These are phyloP conservation scores for Chaetomium cochliodes DNA, from an alignment of 495 filamentous ascomycete species.

Conservation along the genomic window DNA sequence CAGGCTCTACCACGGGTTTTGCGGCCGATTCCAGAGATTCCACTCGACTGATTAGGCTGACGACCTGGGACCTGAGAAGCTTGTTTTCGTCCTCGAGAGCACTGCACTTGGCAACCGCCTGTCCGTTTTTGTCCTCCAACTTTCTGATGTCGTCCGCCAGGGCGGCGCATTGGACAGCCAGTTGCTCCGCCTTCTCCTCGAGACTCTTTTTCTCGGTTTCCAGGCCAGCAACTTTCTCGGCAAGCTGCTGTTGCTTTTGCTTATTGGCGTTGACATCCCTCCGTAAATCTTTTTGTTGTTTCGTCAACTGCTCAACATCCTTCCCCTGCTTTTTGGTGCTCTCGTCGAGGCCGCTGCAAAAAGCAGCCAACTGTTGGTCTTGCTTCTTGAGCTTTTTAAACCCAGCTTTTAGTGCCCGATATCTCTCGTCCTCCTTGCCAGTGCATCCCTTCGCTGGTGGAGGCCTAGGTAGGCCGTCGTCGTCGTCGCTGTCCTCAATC, in stretches of 20 bases:
- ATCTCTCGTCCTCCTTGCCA: neutral
- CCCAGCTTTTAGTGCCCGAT: neutral
- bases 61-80: neutral
- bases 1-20: neutral
- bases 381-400: constrained; percentile 12
- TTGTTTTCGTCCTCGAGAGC: constrained; percentile 16
- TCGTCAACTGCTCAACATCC: constrained; percentile 2
- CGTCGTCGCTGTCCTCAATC: constrained; percentile 9
- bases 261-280: neutral
- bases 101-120: neutral
- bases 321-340: neutral
- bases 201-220: neutral
- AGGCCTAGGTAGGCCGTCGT: neutral
- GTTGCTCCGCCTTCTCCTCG: neutral
- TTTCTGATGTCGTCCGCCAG: neutral
- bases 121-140: neutral
- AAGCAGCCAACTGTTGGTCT: neutral
- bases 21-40: neutral
- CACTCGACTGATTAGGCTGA: neutral
- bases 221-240: neutral
- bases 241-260: neutral
- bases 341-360: neutral
- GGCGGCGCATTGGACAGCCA: neutral
- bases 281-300: neutral
- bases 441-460: neutral